phyloP scores from a whole-genome alignment of 23 red algal genomes.

The Gracilaria vermiculophylla region DNA sequence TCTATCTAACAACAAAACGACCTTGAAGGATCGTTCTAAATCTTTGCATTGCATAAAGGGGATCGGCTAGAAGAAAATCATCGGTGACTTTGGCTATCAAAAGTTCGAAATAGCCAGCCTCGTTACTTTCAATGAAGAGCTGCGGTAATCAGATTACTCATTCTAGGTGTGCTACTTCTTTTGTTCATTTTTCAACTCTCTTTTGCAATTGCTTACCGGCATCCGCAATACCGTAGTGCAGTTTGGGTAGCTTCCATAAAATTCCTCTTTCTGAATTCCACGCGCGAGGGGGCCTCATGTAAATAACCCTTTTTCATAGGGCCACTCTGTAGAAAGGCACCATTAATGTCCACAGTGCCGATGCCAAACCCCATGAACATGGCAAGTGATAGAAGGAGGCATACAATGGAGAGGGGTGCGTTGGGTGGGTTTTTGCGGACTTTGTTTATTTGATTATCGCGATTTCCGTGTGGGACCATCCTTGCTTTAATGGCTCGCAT shows the following conservation, averaged over 20 bases:
- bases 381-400: conserved; percentile 21
- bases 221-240: conserved; percentile 38
- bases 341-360: conserved; percentile 14
- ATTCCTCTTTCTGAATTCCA: not conserved
- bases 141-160: not conserved
- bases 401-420: not conserved
- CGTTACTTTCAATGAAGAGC: not conserved
- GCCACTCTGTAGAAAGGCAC: conserved; percentile 20
- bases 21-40: not conserved
- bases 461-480: conserved; percentile 31
- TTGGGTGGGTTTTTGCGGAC: conserved; percentile 46
- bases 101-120: not conserved
- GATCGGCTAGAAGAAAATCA: conserved; percentile 8
- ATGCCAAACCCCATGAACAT: conserved; percentile 14
- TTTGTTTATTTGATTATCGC: conserved; percentile 13
- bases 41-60: not conserved
- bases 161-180: not conserved
- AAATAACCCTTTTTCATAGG: conserved; percentile 30
- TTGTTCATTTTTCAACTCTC: not conserved
- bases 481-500: not conserved
- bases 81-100: conserved; percentile 30
- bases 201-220: conserved; percentile 20
- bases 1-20: not conserved
- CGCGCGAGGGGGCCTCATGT: conserved; percentile 8
- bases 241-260: conserved; percentile 24